Evolutionary conservation across 139 green algal species (phyloP), one percentile per base, ranked within the genome.

Genomic region (Pseudopediastrum boryanum): DNA sequence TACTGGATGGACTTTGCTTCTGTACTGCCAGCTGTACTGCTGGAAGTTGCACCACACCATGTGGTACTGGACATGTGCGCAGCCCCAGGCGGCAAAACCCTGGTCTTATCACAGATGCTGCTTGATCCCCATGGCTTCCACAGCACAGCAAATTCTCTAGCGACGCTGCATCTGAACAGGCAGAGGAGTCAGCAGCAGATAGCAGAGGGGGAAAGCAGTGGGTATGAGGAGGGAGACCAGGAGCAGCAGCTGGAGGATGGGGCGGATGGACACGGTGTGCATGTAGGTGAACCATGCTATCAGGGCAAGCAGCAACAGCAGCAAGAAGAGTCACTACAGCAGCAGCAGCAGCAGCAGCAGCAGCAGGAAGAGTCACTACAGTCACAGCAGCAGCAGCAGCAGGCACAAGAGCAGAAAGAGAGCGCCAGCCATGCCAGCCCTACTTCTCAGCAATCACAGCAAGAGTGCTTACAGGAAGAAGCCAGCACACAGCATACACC

Each of bases 1-100:
- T 94, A 94, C 79, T 94, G 87, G 89, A 61, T 94, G 39, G 90
- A 94, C 51, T 41, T 82, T 27, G 89, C 90, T 7, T 87, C 72
- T 2, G 68, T 90, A 21, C 77, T 94, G 51, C 87, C 90, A 9
- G 78, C 86, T 3, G 48, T 94, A 43, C 50, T 89, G 69, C 85
- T 94, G 36, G 73, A 66, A 4, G 58, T 77, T 46, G 31, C 52
- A 39, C 84, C 77, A 7, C 77, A 80, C 41, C 82, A 89, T 38
- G 48, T 23, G 0, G 75, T 87, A 16, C 85, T 93, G 66, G 89
- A 93, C 72, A 90, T 93, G 84, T 93, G 88, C 35, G 88, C 89
- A 1, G 86, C 89, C 19, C 89, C 89, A 6, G 89, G 89, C 0
- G 88, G 89, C 63, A 93, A 93, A 65, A 86, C 84, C 0, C 44